A percentile compares a stretch with the other conserved stretches of the same genome.
Conservation (phyloP, 805 yeast genomes). For the Saccharomycopsis fodiens region DNA sequence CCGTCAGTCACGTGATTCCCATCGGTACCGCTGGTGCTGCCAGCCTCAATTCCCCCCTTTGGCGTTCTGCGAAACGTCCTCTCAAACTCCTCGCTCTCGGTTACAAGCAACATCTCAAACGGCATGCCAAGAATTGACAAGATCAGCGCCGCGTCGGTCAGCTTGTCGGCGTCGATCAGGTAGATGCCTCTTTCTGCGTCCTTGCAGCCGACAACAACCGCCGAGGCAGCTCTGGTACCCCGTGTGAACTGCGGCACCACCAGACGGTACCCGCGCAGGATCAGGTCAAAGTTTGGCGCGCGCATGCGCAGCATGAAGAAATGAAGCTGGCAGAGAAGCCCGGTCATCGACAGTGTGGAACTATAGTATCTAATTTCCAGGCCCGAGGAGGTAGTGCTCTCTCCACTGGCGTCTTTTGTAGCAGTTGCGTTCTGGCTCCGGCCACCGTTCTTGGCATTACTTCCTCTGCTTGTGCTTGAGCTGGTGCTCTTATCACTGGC, state of each 20-base stretch:
- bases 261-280: constrained; percentile 37
- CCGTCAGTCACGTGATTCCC: constrained; percentile 18
- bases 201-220: constrained; percentile 46
- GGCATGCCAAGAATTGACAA: constrained; percentile 72
- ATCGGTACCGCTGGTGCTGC: neutral
- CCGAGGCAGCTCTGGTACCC: constrained; percentile 45
- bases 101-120: constrained; percentile 68
- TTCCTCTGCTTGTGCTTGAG: too few species aligned
- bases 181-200: constrained; percentile 27
- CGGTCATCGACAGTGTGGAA: constrained; percentile 86
- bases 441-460: neutral
- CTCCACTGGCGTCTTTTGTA: constrained; percentile 13
- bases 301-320: constrained; percentile 55
- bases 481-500: neutral
- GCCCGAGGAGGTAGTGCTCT: too few species aligned
- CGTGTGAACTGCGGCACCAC: constrained; percentile 31
- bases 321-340: constrained; percentile 68
- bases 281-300: constrained; percentile 38
- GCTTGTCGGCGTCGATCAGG: constrained; percentile 66
- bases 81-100: constrained; percentile 44
- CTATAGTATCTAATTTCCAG: constrained; percentile 48
- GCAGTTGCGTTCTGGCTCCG: neutral
- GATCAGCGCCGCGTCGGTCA: constrained; percentile 57
- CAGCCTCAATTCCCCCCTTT: constrained; percentile 18
- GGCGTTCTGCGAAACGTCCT: constrained; percentile 29